A percentile compares a stretch with the other conserved stretches of the same genome.
phyloP scores from a whole-genome alignment of 139 green algal species.

The Chlorella sp. region DNA sequence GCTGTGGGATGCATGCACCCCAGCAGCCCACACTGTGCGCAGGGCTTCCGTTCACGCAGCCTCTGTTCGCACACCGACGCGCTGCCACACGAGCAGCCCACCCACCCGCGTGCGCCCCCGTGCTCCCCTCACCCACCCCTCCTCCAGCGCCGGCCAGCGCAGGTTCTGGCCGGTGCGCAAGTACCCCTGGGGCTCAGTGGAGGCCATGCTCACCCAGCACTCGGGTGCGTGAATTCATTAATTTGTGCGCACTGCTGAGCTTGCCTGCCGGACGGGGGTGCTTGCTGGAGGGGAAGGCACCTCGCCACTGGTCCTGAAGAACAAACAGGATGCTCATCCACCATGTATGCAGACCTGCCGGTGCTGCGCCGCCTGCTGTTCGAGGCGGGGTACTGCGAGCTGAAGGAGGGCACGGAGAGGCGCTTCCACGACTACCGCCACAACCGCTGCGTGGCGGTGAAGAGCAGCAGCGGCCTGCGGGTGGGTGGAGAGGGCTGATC shows the following conservation, averaged over 20 bases:
- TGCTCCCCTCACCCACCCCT: neutral
- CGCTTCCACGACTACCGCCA: conserved; percentile 53
- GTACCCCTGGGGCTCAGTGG: conserved; percentile 61
- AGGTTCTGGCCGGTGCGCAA: conserved; percentile 67
- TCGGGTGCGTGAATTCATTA: neutral
- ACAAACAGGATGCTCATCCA: too few relatives aligned
- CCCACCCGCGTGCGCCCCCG: neutral
- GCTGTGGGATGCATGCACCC: too few relatives aligned
- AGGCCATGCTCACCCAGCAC: conserved; percentile 56
- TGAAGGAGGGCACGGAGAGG: conserved; percentile 51
- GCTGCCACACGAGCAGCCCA: too few relatives aligned
- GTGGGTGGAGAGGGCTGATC: too few relatives aligned
- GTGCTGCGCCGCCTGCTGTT: conserved; percentile 59
- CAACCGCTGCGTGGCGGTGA: neutral
- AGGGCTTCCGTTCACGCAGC: too few relatives aligned
- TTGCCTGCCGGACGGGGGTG: too few relatives aligned
- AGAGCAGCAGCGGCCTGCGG: neutral
- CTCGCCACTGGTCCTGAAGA: too few relatives aligned
- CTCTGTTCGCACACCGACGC: too few relatives aligned
- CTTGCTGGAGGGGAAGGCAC: too few relatives aligned
- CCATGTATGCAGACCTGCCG: conserved; percentile 40
- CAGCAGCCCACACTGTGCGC: too few relatives aligned
- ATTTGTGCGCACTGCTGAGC: neutral
- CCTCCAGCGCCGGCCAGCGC: neutral
- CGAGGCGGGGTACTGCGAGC: conserved; percentile 49